Conservation (phyloP, 768 basidiomycete genomes). For the Hygrophorus russula region DNA sequence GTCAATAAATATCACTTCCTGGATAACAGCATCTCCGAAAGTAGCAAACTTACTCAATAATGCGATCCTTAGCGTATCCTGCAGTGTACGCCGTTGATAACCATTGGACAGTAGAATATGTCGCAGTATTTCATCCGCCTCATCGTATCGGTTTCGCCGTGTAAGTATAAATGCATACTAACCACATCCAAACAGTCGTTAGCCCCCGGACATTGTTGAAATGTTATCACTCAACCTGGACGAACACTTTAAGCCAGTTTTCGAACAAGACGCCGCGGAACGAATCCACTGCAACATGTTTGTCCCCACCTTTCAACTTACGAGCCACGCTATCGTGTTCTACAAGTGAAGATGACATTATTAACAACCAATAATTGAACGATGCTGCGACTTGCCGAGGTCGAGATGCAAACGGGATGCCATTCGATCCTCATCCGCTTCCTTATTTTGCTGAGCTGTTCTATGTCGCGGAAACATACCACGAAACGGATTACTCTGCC, state of each 20-base stretch:
- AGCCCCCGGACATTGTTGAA: background rate
- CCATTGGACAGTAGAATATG: constrained; percentile 69
- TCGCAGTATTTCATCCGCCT: constrained; percentile 64
- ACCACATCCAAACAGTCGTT: background rate
- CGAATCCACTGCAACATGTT: constrained; percentile 36
- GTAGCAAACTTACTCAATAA: constrained; percentile 49
- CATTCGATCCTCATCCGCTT: constrained; percentile 62
- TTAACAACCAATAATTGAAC: background rate
- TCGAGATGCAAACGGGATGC: constrained; percentile 67
- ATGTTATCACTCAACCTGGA: constrained; percentile 51
- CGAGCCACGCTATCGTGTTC: constrained; percentile 47
- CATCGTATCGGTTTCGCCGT: constrained; percentile 45
- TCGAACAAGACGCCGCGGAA: constrained; percentile 80
- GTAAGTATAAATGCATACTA: constrained; percentile 73
- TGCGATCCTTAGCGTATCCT: constrained; percentile 66
- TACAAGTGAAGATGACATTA: constrained; percentile 12
- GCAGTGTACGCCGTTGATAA: constrained; percentile 48
- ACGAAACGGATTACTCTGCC: constrained; percentile 43
- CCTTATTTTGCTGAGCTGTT: constrained; percentile 25
- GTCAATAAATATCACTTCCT: background rate
- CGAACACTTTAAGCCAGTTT: constrained; percentile 75
- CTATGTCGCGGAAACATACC: constrained; percentile 55
- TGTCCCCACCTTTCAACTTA: constrained; percentile 31
- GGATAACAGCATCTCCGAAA: background rate
- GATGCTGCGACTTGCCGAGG: constrained; percentile 34